Evolutionary conservation across 2,329 filamentous ascomycete genomes (phyloP), one percentile per base, ranked within the genome.

Genomic region (Tolypocladium tundrense): DNA sequence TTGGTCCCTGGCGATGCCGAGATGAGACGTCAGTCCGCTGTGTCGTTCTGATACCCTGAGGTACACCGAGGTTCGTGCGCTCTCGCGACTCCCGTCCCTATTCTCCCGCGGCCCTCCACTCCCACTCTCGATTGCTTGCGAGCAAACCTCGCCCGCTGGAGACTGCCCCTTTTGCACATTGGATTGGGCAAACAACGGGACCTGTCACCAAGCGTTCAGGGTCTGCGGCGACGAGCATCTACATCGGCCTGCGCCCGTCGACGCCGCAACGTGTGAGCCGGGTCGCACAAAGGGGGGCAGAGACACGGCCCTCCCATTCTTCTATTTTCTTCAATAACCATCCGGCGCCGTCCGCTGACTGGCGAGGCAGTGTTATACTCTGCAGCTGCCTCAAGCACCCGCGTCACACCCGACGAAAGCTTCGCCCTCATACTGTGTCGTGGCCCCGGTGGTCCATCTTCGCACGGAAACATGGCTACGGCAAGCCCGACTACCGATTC

Each of bases 401-500:
- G n/a, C 48, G 31, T n/a, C 31, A 7, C 9, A 1, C 6, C 19
- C 5, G 19, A 35, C 31, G 19, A 52, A 21, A 52, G 19, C 48
- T 1, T n/a, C 48, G 31, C 4, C 31, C 10, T 37, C 19, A 8
- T 14, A 21, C 11, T 21, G 19, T 27, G 24, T 52, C 33, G 48
- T 8, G 48, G 31, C 48, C 11, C n/a, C 24, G 19, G 48, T 35
- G 48, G 39, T 35, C 40, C 19, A n/a, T 31, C 19, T 33, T 37
- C 9, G 19, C 48, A 13, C 31, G 7, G 8, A 35, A 56, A 16
- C 42, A 55, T 55, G 53, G 59, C 59, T 56, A 70, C 69, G 68
- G 61, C 67, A 35, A 64, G 64, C 61, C 59, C 67, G 43, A 64
- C 62, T 54, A 53, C 61, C 56, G 69, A 70, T 41, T 53, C 55